Conservation (phyloP, 306 rosid species). For the Pyrus pyrifolia region DNA sequence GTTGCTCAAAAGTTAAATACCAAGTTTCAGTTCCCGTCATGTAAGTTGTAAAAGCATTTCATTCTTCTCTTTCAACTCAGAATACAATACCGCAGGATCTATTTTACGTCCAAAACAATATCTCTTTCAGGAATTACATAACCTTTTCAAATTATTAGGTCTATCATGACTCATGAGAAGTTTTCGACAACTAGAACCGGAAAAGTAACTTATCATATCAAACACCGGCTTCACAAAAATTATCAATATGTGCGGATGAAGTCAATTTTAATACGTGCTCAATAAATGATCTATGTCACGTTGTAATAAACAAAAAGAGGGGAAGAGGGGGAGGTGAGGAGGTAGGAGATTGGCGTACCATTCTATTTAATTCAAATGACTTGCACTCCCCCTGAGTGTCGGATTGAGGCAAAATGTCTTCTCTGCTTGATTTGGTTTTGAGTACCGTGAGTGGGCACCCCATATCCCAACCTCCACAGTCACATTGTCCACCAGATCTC, state of each 20-base stretch:
- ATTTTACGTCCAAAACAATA: neutral
- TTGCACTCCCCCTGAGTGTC: conserved; percentile 57
- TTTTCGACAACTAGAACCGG: neutral
- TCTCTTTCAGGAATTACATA: neutral
- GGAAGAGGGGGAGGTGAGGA: neutral
- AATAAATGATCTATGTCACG: neutral
- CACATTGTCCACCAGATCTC: conserved; percentile 83
- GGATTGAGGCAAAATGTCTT: conserved; percentile 23
- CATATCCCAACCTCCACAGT: conserved; percentile 99
- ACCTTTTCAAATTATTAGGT: neutral
- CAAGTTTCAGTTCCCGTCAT: conserved; percentile 6
- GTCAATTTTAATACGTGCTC: conserved; percentile 5
- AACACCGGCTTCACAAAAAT: neutral
- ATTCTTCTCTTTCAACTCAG: neutral
- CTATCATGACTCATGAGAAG: neutral
- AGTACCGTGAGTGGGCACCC: conserved; percentile 88
- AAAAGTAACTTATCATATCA: neutral
- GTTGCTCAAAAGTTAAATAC: neutral
- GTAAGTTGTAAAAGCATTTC: neutral
- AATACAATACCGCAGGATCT: neutral
- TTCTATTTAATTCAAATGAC: conserved; percentile 48
- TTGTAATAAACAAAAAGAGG: neutral
- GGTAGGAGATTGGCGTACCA: conserved; percentile 37
- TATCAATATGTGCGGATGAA: neutral
- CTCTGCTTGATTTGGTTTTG: conserved; percentile 38